phyloP scores from a whole-genome alignment of 164 flowering plant species.

The Santalum album region DNA sequence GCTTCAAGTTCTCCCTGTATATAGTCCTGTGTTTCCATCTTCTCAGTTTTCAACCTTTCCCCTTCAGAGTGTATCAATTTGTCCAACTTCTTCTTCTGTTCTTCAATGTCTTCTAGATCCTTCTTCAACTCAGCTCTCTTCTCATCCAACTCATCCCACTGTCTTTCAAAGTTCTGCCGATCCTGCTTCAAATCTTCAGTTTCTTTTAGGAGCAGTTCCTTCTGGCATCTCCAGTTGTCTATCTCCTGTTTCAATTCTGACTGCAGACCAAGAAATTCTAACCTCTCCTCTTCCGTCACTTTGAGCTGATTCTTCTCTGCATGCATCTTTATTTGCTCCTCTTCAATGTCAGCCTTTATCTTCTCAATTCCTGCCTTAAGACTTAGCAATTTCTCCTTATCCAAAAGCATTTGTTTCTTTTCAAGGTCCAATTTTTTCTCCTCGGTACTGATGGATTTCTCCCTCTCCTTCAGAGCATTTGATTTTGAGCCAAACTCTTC shows the following conservation, averaged over 20 bases:
- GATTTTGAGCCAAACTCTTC: slow-evolving; percentile 24
- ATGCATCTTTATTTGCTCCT: slow-evolving; percentile 19
- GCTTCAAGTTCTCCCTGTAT: slow-evolving; percentile 29
- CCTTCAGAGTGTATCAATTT: slow-evolving; percentile 22
- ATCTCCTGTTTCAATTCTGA: slow-evolving; percentile 35
- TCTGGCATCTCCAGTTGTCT: slow-evolving; percentile 28
- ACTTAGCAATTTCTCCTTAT: slow-evolving; percentile 21
- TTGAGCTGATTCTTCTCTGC: slow-evolving; percentile 25
- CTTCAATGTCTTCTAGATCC: slow-evolving; percentile 15
- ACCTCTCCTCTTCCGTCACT: slow-evolving; percentile 40
- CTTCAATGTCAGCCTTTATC: slow-evolving; percentile 30
- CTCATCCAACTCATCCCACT: slow-evolving; percentile 47
- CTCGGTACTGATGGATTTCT: slow-evolving; percentile 25
- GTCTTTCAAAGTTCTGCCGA: slow-evolving; percentile 37
- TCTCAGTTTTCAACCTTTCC: slow-evolving; percentile 31
- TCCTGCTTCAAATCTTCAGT: slow-evolving; percentile 40
- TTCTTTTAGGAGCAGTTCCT: slow-evolving; percentile 36
- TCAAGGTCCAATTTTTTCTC: slow-evolving; percentile 28
- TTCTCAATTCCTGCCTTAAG: slow-evolving; percentile 33
- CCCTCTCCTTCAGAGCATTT: slow-evolving; percentile 33
- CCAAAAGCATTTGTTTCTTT: slow-evolving; percentile 20
- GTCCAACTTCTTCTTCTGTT: slow-evolving; percentile 26
- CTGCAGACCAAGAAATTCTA: slow-evolving; percentile 30
- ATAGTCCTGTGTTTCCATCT: slow-evolving; percentile 17
- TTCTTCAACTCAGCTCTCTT: slow-evolving; percentile 30